These are phyloP conservation scores for Lasiodiplodia sp. DNA, from an alignment of 2,329 filamentous ascomycete species.

Conservation along the genomic window DNA sequence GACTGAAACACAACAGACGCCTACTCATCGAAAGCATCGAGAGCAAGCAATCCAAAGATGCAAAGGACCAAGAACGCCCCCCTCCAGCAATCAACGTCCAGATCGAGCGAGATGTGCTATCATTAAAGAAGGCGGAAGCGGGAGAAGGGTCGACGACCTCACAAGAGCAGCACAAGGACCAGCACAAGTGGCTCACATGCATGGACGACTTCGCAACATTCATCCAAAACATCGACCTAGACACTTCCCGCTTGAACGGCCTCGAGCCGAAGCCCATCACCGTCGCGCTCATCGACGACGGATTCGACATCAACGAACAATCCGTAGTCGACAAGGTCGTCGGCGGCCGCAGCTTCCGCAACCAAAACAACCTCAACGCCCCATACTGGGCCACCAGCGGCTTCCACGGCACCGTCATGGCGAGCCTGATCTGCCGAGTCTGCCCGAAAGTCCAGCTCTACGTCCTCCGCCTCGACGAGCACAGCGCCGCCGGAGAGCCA, in stretches of 20 bases:
- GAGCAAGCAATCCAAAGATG: neutral
- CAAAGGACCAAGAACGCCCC: no score
- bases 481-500: neutral
- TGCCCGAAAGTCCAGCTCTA: constrained; percentile 3
- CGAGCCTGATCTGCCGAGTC: neutral
- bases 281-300: constrained; percentile 10
- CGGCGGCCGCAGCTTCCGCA: constrained; percentile 2
- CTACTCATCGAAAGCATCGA: neutral
- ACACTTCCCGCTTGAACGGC: neutral
- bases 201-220: constrained; percentile 2
- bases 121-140: neutral
- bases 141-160: neutral
- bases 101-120: neutral
- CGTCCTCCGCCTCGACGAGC: constrained; percentile 7
- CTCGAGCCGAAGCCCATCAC: neutral
- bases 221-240: neutral
- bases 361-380: neutral
- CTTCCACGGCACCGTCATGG: constrained; percentile 13
- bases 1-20: neutral
- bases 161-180: neutral
- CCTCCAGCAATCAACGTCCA: neutral
- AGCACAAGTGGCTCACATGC: constrained; percentile 7
- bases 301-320: constrained; percentile 1
- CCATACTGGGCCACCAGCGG: neutral
- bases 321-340: neutral